Evolutionary conservation across 129 eudicot genomes (phyloP).

Genomic region (Flaveria linearis): DNA sequence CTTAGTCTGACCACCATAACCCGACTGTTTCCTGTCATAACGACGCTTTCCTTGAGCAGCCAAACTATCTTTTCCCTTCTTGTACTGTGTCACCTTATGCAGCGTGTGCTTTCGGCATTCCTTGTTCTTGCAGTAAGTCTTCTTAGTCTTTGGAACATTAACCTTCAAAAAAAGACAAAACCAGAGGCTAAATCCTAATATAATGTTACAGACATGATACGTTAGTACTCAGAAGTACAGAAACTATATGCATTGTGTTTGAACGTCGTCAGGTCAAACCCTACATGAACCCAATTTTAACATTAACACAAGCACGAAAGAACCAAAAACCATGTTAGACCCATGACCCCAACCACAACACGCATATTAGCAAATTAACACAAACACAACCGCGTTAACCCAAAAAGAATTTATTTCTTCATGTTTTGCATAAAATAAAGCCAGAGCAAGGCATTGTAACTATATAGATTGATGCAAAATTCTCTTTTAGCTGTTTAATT

Average conservation of each 20-base stretch:
- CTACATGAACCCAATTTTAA: neutral
- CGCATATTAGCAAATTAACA: too few relatives aligned
- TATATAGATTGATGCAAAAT: too few relatives aligned
- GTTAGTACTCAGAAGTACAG: too few relatives aligned
- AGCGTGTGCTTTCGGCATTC: constrained; percentile 60
- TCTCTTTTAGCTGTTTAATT: too few relatives aligned
- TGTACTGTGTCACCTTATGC: constrained; percentile 67
- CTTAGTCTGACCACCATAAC: constrained; percentile 69
- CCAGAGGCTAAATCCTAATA: neutral
- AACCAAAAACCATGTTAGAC: neutral
- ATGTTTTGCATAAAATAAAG: too few relatives aligned
- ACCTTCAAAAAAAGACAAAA: constrained; percentile 29
- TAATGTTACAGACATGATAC: too few relatives aligned
- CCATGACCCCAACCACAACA: neutral
- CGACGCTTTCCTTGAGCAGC: constrained; percentile 66
- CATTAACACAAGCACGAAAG: neutral
- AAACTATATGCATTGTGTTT: too few relatives aligned
- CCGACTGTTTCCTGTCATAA: constrained; percentile 61
- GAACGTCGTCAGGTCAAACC: neutral
- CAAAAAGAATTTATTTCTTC: too few relatives aligned
- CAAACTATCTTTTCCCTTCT: constrained; percentile 65
- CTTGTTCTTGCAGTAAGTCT: constrained; percentile 61
- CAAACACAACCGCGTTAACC: too few relatives aligned
- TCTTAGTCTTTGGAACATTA: constrained; percentile 64
- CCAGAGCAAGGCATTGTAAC: too few relatives aligned